Conservation (phyloP, 2,329 filamentous ascomycete species). For the Exutisphaerella laricina region DNA sequence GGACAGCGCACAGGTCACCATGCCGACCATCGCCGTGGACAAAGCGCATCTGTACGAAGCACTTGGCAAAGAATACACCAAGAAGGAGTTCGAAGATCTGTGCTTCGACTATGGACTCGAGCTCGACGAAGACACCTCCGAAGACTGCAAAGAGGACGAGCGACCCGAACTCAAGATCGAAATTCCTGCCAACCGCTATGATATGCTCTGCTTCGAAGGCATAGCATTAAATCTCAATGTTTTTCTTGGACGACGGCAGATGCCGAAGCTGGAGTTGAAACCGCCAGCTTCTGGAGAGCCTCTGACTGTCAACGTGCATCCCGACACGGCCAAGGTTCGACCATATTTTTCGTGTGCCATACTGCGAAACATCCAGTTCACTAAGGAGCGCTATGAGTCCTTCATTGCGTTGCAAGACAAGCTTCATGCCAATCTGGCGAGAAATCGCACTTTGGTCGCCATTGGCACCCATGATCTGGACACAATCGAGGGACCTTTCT, state of each 20-base stretch:
- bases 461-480: constrained; percentile 97
- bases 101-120: constrained; percentile 99
- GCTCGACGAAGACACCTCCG: constrained; percentile 88
- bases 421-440: constrained; percentile 90
- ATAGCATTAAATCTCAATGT: constrained; percentile 94
- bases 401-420: constrained; percentile 99
- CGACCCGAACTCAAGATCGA: constrained; percentile 95
- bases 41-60: constrained; percentile 94
- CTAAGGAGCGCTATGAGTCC: constrained; percentile 83
- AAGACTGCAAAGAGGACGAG: constrained; percentile 62
- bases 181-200: constrained; percentile 84
- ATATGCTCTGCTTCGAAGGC: constrained; percentile 96
- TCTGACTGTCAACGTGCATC: constrained; percentile 67
- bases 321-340: constrained; percentile 66
- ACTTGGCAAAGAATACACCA: constrained; percentile 85
- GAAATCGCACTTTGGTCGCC: constrained; percentile 87
- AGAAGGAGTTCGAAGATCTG: constrained; percentile 90
- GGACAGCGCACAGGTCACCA: constrained; percentile 39
- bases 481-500: constrained; percentile 89
- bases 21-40: constrained; percentile 96
- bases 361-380: constrained; percentile 85
- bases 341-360: constrained; percentile 87
- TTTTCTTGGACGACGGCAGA: constrained; percentile 69
- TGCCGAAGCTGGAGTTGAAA: constrained; percentile 74
- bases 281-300: constrained; percentile 67